Evolutionary conservation across 176 grass and related monocot genomes (phyloP), one percentile per base, ranked within the genome.

Genomic region (Zizania latifolia): DNA sequence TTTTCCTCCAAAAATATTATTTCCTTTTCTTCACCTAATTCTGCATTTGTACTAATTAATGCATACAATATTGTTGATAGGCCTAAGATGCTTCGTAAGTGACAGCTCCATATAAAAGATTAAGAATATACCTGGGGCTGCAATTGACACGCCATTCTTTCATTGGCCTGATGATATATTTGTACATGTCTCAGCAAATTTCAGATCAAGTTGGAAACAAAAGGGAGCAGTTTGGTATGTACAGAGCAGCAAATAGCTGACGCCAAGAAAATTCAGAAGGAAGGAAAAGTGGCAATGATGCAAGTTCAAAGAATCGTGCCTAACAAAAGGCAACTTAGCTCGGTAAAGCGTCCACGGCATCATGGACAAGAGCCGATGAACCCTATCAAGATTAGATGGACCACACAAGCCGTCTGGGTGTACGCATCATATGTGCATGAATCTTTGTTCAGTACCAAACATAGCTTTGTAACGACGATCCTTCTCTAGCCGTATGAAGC

Each of bases 371-470:
- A 78, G 6, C 40, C 12, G 55, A 45, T 8, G 7, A 77, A 83
- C 35, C 72, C 63, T 61, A 70, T 83, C 81, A 62, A 77, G 31
- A 70, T 77, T 33, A 67, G 39, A 75, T 48, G 62, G 60, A 37
- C 71, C 50, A 76, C 39, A 26, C 72, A 76, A 50, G 53, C 16
- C 58, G 62, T 68, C 62, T 73, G 27, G 8, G 33, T 22, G 44
- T 58, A 60, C 51, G 65, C 36, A 58, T 68, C 60, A 55, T 74
- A 3, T 38, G 38, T 63, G 62, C 31, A 38, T 56, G 36, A 16
- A 57, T 71, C 31, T 8, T 3, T 81, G 24, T 54, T 45, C n/a
- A 53, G 16, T 46, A 63, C 6, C 15, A 48, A 50, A 70, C 10
- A 27, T 71, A 64, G 23, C 46, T 65, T 56, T 50, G 14, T 24